These are phyloP conservation scores for Vigna trinervia DNA, from an alignment of 306 rosid species.

Conservation along the genomic window DNA sequence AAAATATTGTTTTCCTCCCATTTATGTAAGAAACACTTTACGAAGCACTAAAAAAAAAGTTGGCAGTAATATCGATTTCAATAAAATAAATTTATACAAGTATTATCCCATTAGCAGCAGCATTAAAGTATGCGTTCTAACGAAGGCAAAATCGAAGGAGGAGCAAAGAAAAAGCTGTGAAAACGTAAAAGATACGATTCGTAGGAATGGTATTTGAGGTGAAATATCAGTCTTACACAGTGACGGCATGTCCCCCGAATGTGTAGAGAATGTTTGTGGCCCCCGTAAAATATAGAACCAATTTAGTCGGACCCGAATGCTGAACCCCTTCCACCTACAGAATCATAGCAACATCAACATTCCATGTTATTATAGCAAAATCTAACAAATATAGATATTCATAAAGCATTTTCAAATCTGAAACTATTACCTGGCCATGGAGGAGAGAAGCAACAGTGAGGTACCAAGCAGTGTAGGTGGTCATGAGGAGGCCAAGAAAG, in stretches of 20 bases:
- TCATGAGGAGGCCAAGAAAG: slow-evolving; percentile 80
- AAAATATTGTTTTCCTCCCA: too few relatives aligned
- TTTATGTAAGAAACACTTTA: too few relatives aligned
- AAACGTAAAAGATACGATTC: slow-evolving; percentile 5
- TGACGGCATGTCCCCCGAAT: slow-evolving; percentile 91
- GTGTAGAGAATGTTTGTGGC: slow-evolving; percentile 95
- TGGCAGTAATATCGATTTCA: not conserved
- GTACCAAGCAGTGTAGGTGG: slow-evolving; percentile 94
- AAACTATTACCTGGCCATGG: slow-evolving; percentile 74
- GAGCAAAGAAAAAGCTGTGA: not conserved
- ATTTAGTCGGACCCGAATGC: slow-evolving; percentile 84
- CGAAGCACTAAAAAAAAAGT: not conserved
- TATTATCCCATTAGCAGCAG: not conserved
- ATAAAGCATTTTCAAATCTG: not conserved
- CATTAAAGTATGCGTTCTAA: not conserved
- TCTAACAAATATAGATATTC: not conserved
- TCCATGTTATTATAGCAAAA: not conserved
- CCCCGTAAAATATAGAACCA: slow-evolving; percentile 85
- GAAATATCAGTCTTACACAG: slow-evolving; percentile 58
- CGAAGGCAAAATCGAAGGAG: not conserved
- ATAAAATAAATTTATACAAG: not conserved
- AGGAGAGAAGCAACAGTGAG: slow-evolving; percentile 74
- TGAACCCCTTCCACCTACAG: slow-evolving; percentile 76
- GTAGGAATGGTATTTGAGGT: not conserved
- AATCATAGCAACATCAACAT: not conserved